Conservation (phyloP, 2,329 filamentous ascomycete genomes). For the Aschersonia sp. region DNA sequence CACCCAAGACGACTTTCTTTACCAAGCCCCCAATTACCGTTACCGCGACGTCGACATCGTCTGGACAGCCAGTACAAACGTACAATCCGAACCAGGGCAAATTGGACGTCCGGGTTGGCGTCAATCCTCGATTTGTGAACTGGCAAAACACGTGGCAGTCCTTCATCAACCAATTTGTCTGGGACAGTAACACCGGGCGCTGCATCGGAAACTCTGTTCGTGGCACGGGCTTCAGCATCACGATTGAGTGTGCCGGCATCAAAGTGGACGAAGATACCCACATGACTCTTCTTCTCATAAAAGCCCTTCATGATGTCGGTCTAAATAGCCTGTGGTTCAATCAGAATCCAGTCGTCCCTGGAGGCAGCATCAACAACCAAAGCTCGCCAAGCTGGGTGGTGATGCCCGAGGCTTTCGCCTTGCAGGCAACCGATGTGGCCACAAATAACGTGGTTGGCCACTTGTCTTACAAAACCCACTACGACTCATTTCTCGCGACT, state of each 20-base stretch:
- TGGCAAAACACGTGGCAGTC: slow-evolving; percentile 23
- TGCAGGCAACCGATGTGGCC: slow-evolving; percentile 18
- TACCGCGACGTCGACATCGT: slow-evolving; percentile 8
- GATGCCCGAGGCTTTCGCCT: slow-evolving; percentile 22
- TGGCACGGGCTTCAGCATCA: slow-evolving; percentile 21
- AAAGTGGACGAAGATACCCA: slow-evolving; percentile 23
- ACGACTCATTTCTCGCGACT: slow-evolving; percentile 20
- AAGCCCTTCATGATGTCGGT: slow-evolving; percentile 21
- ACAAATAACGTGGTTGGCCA: slow-evolving; percentile 18
- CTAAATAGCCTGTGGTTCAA: slow-evolving; percentile 24
- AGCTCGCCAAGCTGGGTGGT: slow-evolving; percentile 20
- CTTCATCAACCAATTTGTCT: slow-evolving; percentile 24
- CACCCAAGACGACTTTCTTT: slow-evolving; percentile 17
- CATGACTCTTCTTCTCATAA: slow-evolving; percentile 23
- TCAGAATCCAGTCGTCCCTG: slow-evolving; percentile 21
- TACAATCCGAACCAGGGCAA: slow-evolving; percentile 12
- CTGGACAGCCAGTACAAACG: slow-evolving; percentile 16
- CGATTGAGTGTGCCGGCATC: slow-evolving; percentile 20
- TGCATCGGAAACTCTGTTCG: slow-evolving; percentile 17
- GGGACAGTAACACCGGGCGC: slow-evolving; percentile 20
- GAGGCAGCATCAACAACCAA: slow-evolving; percentile 13
- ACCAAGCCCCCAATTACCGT: slow-evolving; percentile 14
- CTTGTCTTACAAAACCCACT: slow-evolving; percentile 21
- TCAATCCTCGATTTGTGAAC: slow-evolving; percentile 24
- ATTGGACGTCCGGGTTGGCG: slow-evolving; percentile 15